Evolutionary conservation across 768 basidiomycete species (phyloP).

Genomic region (Mycena belliarum): DNA sequence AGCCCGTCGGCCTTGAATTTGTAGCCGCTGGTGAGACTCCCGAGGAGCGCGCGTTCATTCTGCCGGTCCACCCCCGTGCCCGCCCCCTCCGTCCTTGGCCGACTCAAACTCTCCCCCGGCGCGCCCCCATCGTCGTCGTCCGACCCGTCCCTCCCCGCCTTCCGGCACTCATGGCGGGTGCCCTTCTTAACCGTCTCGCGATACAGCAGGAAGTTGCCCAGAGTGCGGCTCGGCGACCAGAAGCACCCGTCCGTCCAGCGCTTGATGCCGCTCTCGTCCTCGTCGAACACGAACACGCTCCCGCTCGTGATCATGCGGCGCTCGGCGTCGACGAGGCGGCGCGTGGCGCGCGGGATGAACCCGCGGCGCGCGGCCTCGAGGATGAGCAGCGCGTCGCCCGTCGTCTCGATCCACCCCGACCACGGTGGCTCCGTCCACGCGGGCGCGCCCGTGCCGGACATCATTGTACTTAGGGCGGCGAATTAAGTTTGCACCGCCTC

Average conservation of each 20-base stretch:
- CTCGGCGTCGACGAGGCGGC: slow-evolving; percentile 90
- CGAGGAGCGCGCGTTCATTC: slow-evolving; percentile 80
- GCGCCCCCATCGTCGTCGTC: slow-evolving; percentile 29
- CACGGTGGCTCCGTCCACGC: slow-evolving; percentile 60
- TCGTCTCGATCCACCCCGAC: slow-evolving; percentile 94
- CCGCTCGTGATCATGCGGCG: slow-evolving; percentile 93
- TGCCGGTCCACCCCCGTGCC: slow-evolving; percentile 65
- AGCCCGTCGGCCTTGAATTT: slow-evolving; percentile 92
- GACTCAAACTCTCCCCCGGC: slow-evolving; percentile 54
- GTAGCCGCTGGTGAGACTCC: slow-evolving; percentile 89
- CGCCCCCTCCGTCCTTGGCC: slow-evolving; percentile 56
- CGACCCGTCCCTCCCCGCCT: slow-evolving; percentile 10
- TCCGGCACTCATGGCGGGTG: slow-evolving; percentile 34
- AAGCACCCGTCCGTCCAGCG: slow-evolving; percentile 97
- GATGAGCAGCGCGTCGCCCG: slow-evolving; percentile 93
- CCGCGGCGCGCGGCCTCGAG: slow-evolving; percentile 92
- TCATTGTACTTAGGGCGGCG: not conserved
- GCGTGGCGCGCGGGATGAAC: slow-evolving; percentile 88
- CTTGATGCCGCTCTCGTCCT: slow-evolving; percentile 96
- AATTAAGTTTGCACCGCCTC: not conserved
- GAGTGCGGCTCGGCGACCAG: slow-evolving; percentile 91
- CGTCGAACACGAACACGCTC: slow-evolving; percentile 96
- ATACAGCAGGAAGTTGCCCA: slow-evolving; percentile 95
- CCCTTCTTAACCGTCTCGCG: slow-evolving; percentile 89
- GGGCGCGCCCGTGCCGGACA: not conserved